A percentile compares a stretch with the other conserved stretches of the same genome.
phyloP scores from a whole-genome alignment of 2,329 filamentous ascomycete species.

The Paraconiothyrium sp. region DNA sequence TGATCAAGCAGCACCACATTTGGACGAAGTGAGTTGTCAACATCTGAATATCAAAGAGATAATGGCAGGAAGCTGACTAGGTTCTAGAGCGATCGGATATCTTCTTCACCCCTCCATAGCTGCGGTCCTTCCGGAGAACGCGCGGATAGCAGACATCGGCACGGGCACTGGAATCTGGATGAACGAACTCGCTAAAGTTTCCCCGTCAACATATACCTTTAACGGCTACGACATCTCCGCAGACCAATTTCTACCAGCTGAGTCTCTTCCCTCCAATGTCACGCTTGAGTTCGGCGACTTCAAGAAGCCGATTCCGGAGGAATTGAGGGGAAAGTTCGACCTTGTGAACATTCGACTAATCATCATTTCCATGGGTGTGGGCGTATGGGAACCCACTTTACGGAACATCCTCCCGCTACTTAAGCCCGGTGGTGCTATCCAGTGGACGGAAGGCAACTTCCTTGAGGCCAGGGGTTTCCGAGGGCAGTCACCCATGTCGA shows the following conservation, averaged over 20 bases:
- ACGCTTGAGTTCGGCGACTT: conserved; percentile 36
- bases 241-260: conserved; percentile 30
- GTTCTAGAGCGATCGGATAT: conserved; percentile 35
- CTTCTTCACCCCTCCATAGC: conserved; percentile 36
- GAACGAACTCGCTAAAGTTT: conserved; percentile 29
- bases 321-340: conserved; percentile 39
- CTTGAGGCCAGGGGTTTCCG: conserved; percentile 34
- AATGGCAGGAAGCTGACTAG: background rate
- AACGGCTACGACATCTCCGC: conserved; percentile 42
- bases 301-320: conserved; percentile 37
- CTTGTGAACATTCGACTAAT: conserved; percentile 43
- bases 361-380: conserved; percentile 38
- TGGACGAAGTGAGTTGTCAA: conserved; percentile 35
- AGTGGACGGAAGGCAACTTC: conserved; percentile 45
- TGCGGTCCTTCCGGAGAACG: conserved; percentile 26
- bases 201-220: conserved; percentile 33
- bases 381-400: conserved; percentile 35
- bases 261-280: conserved; percentile 33
- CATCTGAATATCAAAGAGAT: background rate
- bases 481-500: conserved; percentile 16
- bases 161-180: conserved; percentile 46
- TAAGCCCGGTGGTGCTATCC: conserved; percentile 40
- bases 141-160: conserved; percentile 42
- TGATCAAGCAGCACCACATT: conserved; percentile 37
- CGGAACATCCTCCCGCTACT: conserved; percentile 36